Evolutionary conservation across 2,329 filamentous ascomycete genomes (phyloP), one percentile per base, ranked within the genome.

Genomic region (Xylariaceae sp.): DNA sequence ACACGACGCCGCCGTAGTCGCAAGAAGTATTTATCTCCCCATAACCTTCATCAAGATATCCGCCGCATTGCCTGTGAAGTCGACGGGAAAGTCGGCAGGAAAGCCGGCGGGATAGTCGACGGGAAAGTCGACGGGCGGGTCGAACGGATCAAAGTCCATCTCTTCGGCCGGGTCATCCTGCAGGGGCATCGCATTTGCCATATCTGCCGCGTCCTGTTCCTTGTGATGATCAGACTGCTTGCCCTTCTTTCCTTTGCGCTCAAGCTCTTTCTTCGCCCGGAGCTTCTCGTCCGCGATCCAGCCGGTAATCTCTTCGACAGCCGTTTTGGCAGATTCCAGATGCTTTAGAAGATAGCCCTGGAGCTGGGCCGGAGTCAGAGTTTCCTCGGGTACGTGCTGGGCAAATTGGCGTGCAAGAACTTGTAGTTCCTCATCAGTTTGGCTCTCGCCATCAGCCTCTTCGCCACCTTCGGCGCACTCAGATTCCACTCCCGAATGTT

Each of bases 321-420:
- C 55, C 10, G 13, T 37, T 6, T n/a, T 46, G 8, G 55, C 43
- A 10, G 54, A 56, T n/a, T 47, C 40, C 2, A 52, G 49, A 54
- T 76, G 70, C 3, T 70, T 67, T 34, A 77, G 74, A 3, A 80
- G 69, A 59, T 72, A 79, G 0, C 76, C 77, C 53, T 80, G 78
- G 3, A 80, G 56, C 34, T 77, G 68, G 0, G 78, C 78, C 0
- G 78, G 78, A 0, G 76, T 79, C 45, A 80, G 75, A 0, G 66
- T 70, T 41, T 71, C 64, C 6, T 73, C 68, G 0, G 75, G 76
- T 18, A 86, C 75, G 58, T 77, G 73, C 42, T 74, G 73, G 6
- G 78, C 73, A 51, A 88, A 85, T 30, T 76, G 70, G 12, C 71
- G 64, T 0, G 80, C 77, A 32, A 87, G 80, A 26, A 76, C 66